A percentile compares a stretch with the other conserved stretches of the same genome.
These are phyloP conservation scores for Coemansia javaensis DNA, from an alignment of 192 early-diverging fungal species.

Conservation along the genomic window DNA sequence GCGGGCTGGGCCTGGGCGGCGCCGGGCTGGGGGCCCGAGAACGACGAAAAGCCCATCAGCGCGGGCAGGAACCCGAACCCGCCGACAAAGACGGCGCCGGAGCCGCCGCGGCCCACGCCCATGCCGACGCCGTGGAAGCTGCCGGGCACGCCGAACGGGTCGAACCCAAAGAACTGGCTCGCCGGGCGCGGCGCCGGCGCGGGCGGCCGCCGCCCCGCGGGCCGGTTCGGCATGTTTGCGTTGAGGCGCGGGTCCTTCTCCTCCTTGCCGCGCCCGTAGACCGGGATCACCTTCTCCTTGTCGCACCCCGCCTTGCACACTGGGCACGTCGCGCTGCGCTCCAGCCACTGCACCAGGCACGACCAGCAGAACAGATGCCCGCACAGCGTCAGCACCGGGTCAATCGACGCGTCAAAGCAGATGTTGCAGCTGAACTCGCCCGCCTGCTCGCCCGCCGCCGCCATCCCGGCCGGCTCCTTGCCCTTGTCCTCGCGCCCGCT, in stretches of 20 bases:
- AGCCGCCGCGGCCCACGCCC: constrained; percentile 35
- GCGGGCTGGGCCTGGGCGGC: constrained; percentile 22
- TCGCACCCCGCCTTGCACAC: constrained; percentile 84
- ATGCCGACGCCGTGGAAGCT: constrained; percentile 52
- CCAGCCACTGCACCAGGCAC: constrained; percentile 71
- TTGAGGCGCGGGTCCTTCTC: constrained; percentile 62
- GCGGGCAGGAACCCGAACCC: constrained; percentile 69
- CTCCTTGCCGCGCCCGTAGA: constrained; percentile 75
- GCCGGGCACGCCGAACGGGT: constrained; percentile 56
- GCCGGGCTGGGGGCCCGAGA: constrained; percentile 21
- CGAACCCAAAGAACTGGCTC: constrained; percentile 52
- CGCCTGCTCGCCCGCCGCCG: constrained; percentile 1
- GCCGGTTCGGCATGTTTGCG: constrained; percentile 60
- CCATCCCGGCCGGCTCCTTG: constrained; percentile 1
- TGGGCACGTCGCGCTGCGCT: constrained; percentile 72
- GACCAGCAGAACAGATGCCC: constrained; percentile 79
- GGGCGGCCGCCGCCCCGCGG: constrained; percentile 72
- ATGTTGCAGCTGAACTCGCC: constrained; percentile 50
- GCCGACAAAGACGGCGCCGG: constrained; percentile 58
- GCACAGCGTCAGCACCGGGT: constrained; percentile 73
- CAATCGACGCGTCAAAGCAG: constrained; percentile 69
- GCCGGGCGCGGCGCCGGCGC: constrained; percentile 61
- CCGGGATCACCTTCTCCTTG: constrained; percentile 77
- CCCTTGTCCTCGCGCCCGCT: constrained; percentile 5
- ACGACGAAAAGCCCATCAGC: constrained; percentile 56